Percentiles rank a stretch among this genome's conserved stretches.
These are phyloP conservation scores for Coemansia sp. DNA, from an alignment of 192 early-diverging fungal genomes.

Conservation along the genomic window DNA sequence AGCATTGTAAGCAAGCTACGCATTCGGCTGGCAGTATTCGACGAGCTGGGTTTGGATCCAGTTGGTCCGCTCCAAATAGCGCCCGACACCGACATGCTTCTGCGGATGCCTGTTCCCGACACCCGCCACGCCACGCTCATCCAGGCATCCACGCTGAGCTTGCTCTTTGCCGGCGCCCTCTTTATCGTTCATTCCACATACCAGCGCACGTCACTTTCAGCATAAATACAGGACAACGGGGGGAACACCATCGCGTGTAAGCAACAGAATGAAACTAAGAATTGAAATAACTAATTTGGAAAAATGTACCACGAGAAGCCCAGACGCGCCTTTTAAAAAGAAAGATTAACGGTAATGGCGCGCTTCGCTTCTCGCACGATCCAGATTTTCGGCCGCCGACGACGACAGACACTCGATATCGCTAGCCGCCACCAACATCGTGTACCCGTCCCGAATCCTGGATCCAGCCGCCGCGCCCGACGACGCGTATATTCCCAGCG, in stretches of 20 bases:
- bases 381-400: conserved; percentile 42
- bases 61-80: conserved; percentile 11
- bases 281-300: not conserved
- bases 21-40: conserved; percentile 29
- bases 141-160: conserved; percentile 16
- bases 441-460: conserved; percentile 32
- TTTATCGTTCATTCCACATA: not conserved
- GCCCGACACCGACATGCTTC: conserved; percentile 29
- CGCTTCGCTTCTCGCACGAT: conserved; percentile 29
- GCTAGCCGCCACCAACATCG: conserved; percentile 44
- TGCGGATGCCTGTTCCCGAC: conserved; percentile 38
- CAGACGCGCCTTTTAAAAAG: not conserved
- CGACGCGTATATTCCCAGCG: conserved; percentile 44
- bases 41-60: conserved; percentile 32
- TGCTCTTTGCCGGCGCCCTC: conserved; percentile 22
- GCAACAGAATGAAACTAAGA: not conserved
- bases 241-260: not conserved
- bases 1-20: not conserved
- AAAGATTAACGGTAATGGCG: conserved; percentile 24
- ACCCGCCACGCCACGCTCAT: conserved; percentile 8
- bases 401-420: conserved; percentile 40
- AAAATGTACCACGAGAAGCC: not conserved
- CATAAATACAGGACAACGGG: not conserved
- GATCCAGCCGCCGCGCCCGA: conserved; percentile 26
- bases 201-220: not conserved